A percentile compares a stretch with the other conserved stretches of the same genome.
phyloP scores from a whole-genome alignment of 2,329 filamentous ascomycete species.

The Ramichloridium luteum region DNA sequence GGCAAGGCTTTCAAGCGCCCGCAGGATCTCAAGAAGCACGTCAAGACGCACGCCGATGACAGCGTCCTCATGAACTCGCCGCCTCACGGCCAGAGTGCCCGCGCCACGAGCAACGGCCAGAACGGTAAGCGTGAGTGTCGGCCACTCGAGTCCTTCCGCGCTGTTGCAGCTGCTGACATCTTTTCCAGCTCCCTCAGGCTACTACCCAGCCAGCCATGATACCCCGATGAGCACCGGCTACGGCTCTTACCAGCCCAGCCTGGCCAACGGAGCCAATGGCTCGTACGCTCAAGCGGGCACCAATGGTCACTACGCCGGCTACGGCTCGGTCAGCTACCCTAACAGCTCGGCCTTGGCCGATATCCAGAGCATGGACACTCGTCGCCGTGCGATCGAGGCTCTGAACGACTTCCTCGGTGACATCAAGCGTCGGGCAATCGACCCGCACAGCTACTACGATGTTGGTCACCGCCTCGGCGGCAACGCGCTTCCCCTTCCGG shows the following conservation, averaged over 20 bases:
- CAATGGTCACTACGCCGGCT: constrained; percentile 25
- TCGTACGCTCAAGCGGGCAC: constrained; percentile 17
- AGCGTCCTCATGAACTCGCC: constrained; percentile 60
- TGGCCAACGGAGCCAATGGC: constrained; percentile 15
- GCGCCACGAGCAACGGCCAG: constrained; percentile 14
- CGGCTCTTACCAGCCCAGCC: constrained; percentile 20
- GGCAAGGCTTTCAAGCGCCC: constrained; percentile 98
- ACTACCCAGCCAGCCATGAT: constrained; percentile 21
- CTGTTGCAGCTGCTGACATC: constrained; percentile 6
- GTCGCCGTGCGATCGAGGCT: constrained; percentile 70
- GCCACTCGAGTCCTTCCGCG: constrained; percentile 17
- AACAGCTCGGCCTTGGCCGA: constrained; percentile 25
- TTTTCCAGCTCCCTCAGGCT: constrained; percentile 19
- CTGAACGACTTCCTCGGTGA: constrained; percentile 90
- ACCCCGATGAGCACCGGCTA: constrained; percentile 21
- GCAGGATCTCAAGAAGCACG: constrained; percentile 98
- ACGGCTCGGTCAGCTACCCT: constrained; percentile 36
- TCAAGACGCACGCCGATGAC: constrained; percentile 97
- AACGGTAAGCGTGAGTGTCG: constrained; percentile 29
- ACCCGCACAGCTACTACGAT: constrained; percentile 78
- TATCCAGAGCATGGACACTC: constrained; percentile 47
- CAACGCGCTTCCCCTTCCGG: constrained; percentile 38
- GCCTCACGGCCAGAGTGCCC: constrained; percentile 33
- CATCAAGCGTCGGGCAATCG: constrained; percentile 81
- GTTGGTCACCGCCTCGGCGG: constrained; percentile 73